Evolutionary conservation across 495 filamentous ascomycete species (phyloP), one percentile per base, ranked within the genome.

Genomic region (Talaromyces stipitatus): DNA sequence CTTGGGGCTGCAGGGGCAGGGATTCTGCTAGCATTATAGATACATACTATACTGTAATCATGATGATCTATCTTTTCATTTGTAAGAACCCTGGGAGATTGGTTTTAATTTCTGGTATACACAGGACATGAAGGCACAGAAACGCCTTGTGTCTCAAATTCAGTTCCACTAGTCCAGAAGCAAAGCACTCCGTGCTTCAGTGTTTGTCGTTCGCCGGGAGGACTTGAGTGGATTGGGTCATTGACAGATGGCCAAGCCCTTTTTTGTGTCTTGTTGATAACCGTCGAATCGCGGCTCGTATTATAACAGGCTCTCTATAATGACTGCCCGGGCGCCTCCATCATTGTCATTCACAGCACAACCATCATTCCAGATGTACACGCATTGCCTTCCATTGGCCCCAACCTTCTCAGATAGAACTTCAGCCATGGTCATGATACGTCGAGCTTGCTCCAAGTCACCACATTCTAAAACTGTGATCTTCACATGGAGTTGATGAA

Each of bases 381-480:
- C 30, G 12, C 18, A 23, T 54, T 33, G 26, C 11, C n/a, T 24
- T 33, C 4, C 24, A 23, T 41, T 28, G 4, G 36, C 18, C 11
- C 30, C 30, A 20, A 12, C 18, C n/a, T 36, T 20, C 32, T n/a
- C 22, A 26, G 16, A 38, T 28, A 55, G 33, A 2, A 14, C 23
- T 8, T 41, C 3, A 16, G 53, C 24, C 26, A 60, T 60, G 1
- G 18, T 22, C n/a, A 52, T 61, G 12, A 76, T 68, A 22, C 73
- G 66, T 23, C 53, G 22, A 16, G 72, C 74, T 38, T 77, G 74
- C 47, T 20, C 36, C 14, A 57, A 56, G 58, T 68, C 67, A 16
- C 73, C 74, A 56, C 71, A 74, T 46, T 77, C 74, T 4, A 77
- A 55, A 2, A 77, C 64, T 1, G 64, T 63, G 8, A 76, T 28